Evolutionary conservation across 2,329 filamentous ascomycete genomes (phyloP).

Genomic region (Paraconiothyrium sp.): DNA sequence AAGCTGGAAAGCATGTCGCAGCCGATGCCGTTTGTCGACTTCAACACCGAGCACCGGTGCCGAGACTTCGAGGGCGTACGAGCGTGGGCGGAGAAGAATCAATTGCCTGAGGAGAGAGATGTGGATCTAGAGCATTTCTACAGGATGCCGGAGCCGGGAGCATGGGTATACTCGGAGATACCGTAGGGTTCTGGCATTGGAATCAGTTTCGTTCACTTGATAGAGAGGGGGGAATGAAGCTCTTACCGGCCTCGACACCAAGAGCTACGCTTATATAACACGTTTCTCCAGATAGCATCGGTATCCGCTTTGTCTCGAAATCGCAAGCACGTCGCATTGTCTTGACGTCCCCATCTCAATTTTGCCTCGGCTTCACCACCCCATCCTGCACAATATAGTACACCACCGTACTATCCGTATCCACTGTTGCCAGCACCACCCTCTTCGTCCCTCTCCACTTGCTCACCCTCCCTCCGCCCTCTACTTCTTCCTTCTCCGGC

Average conservation of each 20-base stretch:
- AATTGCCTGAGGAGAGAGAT: conserved; percentile 55
- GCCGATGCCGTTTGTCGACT: conserved; percentile 67
- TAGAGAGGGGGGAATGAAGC: not conserved
- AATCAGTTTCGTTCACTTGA: not conserved
- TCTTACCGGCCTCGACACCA: not conserved
- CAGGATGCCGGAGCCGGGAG: conserved; percentile 49
- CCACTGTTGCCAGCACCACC: conserved; percentile 76
- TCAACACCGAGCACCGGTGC: conserved; percentile 69
- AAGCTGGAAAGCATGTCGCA: conserved; percentile 52
- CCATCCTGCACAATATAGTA: conserved; percentile 88
- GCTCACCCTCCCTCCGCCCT: conserved; percentile 28
- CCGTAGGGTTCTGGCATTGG: conserved; percentile 27
- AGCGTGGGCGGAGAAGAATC: conserved; percentile 64
- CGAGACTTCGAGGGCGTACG: conserved; percentile 65
- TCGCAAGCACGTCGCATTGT: not conserved
- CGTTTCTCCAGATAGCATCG: not conserved
- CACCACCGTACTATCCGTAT: conserved; percentile 83
- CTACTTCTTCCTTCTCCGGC: conserved; percentile 24
- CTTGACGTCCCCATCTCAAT: conserved; percentile 57
- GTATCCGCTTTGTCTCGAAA: not conserved
- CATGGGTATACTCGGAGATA: conserved; percentile 39
- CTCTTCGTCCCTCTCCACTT: conserved; percentile 67
- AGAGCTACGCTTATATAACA: not conserved
- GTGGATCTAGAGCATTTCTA: conserved; percentile 55
- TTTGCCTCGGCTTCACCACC: conserved; percentile 86